A percentile compares a stretch with the other conserved stretches of the same genome.
Conservation (phyloP, 108 stramenopile species). For the Parmales sp. region DNA sequence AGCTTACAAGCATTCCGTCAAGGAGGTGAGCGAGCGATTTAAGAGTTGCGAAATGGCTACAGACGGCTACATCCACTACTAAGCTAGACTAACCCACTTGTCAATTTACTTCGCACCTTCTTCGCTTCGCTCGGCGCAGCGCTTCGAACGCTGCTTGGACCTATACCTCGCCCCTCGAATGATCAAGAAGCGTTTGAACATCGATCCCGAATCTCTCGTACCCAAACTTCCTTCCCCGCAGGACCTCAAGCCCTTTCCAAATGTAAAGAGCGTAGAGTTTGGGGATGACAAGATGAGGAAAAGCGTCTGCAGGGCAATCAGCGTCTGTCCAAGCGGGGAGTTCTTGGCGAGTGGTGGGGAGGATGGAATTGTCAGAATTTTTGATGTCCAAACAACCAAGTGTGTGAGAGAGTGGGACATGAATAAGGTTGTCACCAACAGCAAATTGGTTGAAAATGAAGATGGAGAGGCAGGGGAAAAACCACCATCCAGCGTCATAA, state of each 20-base stretch:
- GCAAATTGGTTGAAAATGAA: constrained; percentile 11
- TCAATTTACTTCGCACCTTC: background rate
- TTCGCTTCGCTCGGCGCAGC: background rate
- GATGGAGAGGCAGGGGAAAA: constrained; percentile 29
- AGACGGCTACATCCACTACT: too few relatives aligned
- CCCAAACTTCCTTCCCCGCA: constrained; percentile 82
- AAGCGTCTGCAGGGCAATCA: constrained; percentile 70
- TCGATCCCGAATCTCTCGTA: constrained; percentile 93
- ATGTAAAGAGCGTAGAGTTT: constrained; percentile 72
- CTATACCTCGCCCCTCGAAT: constrained; percentile 92
- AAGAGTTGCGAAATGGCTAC: background rate
- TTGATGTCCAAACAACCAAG: constrained; percentile 87
- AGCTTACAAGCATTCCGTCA: constrained; percentile 81
- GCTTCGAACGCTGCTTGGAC: constrained; percentile 96
- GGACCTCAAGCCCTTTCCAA: constrained; percentile 94
- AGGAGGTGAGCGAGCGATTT: constrained; percentile 37
- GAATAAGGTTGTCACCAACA: constrained; percentile 24
- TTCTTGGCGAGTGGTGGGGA: constrained; percentile 84
- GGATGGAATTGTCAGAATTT: constrained; percentile 78
- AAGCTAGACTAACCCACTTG: background rate
- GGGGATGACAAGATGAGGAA: constrained; percentile 32
- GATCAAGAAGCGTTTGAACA: constrained; percentile 84
- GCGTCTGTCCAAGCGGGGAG: constrained; percentile 85
- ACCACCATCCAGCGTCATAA: constrained; percentile 8
- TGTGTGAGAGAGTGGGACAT: constrained; percentile 59